Base-by-base conservation (phyloP, 306 rosid species). In the Rubus idaeus region DNA sequence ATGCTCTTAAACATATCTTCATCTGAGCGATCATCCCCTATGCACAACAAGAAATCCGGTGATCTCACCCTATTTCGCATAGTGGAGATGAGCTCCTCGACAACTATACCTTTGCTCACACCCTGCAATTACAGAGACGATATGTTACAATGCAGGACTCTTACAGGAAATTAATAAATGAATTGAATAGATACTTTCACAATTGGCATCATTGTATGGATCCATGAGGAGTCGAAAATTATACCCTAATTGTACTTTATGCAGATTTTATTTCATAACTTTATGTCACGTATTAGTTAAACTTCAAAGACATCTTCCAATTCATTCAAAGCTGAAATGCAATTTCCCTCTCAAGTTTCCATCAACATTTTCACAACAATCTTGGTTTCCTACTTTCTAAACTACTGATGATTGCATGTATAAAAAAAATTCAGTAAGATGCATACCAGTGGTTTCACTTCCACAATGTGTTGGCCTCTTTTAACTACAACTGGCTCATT, bases 401-500 rank as follows among this genome's bases (percentile, higher is more conserved):
- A 37, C 49, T 55, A 49, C 26, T 13, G 40, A 49, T 16, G 56
- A 10, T 10, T 26, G 17, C 45, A 63, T 63, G 21, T 13, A 63
- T 58, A n/a, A 16, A 2, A 30, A 61, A 13, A 4, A 35, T 65
- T 65, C 10, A 65, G 45, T 65, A 65, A 10, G 16, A 65, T 40
- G 26, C 70, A 40, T 81, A 89, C 96, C 96, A 87, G 96, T 41
- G 91, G 96, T 77, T 91, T 89, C 21, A 91, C 91, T 87, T 91
- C 96, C 50, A 91, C 91, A 6, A 91, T 91, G 71, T 86, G 86
- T 10, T 87, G 90, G 46, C 96, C 96, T 72, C 90, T 81, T 78
- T 78, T 87, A n/a, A 91, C 96, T 9, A 81, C 89, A 4, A 91
- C 93, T 14, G 96, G 93, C 77, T 91, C 94, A 51, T 91, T 89